Evolutionary conservation across 306 rosid genomes (phyloP).

Genomic region (Adenanthera pavonina): DNA sequence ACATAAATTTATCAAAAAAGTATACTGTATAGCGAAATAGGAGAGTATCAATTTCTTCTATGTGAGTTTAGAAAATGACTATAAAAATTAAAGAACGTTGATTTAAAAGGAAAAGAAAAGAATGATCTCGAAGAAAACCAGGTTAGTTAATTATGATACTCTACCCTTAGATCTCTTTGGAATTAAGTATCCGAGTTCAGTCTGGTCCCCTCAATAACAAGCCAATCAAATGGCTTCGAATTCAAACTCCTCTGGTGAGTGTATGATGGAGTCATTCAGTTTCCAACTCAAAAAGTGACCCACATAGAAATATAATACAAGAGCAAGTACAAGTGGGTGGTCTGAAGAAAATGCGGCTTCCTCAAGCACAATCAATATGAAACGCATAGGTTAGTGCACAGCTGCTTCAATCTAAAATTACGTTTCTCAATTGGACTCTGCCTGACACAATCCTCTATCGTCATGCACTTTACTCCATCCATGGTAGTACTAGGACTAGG

Average conservation of each 20-base stretch:
- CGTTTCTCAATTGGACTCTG: not conserved
- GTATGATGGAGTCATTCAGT: conserved; percentile 40
- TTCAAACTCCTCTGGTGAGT: conserved; percentile 33
- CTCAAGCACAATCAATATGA: conserved; percentile 9
- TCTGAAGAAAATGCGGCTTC: conserved; percentile 47
- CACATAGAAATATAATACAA: conserved; percentile 21
- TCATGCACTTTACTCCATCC: not conserved
- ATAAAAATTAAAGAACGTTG: conserved; percentile 3
- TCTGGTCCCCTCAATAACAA: conserved; percentile 54
- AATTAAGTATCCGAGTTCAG: conserved; percentile 38
- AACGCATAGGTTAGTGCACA: conserved; percentile 6
- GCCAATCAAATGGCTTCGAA: conserved; percentile 42
- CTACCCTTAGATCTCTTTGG: conserved; percentile 37
- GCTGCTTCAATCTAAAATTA: conserved; percentile 16
- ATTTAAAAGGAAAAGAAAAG: conserved; percentile 9
- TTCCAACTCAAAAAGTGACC: conserved; percentile 43
- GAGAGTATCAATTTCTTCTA: too few relatives aligned
- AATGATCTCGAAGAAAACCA: conserved; percentile 9
- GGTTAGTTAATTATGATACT: conserved; percentile 29
- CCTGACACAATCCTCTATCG: not conserved
- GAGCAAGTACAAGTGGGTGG: conserved; percentile 44
- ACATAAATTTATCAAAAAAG: too few relatives aligned
- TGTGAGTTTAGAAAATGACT: not conserved
- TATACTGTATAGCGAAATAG: too few relatives aligned
- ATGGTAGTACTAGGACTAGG: not conserved